Evolutionary conservation across 192 early-diverging fungal species (phyloP), one percentile per base, ranked within the genome.

Genomic region (Coemansia sp.): DNA sequence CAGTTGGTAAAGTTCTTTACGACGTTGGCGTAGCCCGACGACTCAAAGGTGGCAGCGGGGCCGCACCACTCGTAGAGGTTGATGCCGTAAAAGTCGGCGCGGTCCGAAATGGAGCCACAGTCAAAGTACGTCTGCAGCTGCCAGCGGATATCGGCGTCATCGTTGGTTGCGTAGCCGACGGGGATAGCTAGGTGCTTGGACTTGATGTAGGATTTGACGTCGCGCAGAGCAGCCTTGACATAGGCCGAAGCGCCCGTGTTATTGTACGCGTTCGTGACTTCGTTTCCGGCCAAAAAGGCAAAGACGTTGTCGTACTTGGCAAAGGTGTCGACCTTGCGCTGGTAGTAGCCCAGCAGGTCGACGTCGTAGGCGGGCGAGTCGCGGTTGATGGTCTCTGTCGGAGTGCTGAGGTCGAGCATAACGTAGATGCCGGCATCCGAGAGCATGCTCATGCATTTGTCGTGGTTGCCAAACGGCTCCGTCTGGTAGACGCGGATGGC

Each of bases 21-120:
- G 36, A 89, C 85, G 26, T 86, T 73, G 8, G 78, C 77, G 66
- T 89, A 93, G 11, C 91, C 91, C 13, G 90, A 91, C 9, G 83
- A 76, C 61, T 85, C 55, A 64, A 86, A 93, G 3, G 74, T 86
- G 3, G 65, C 62, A 10, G 83, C 62, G 26, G 57, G 68, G n/a
- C 90, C 90, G 62, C 91, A 93, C 91, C 91, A 93, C 69, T 86
- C 84, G 75, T 93, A 93, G 31, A 90, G 56, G 68, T 93, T 93
- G 47, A 90, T 67, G 37, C 89, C 91, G 61, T 83, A 90, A 61
- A 91, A 93, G 47, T 93, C 90, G 20, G 85, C 88, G 31, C 83
- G 85, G 48, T 79, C 77, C 8, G 76, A 75, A 9, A 72, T 68
- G 8, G 76, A 71, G 47, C 87, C 90, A 52, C 91, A 92, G 65